Conservation (phyloP, 768 basidiomycete species). For the Nidula microcarpa region DNA sequence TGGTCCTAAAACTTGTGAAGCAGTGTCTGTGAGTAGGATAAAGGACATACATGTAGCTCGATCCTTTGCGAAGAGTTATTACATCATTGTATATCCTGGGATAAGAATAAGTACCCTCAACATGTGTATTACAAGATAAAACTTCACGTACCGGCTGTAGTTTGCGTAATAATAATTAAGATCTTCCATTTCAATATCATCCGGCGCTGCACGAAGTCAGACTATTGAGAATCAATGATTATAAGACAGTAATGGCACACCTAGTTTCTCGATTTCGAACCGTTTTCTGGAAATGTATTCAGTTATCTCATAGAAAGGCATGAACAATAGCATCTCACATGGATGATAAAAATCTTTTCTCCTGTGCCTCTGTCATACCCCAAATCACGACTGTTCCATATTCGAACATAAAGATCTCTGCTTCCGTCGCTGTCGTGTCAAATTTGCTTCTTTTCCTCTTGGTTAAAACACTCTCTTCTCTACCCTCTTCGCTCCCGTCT, state of each 20-base stretch:
- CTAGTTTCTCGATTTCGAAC: slow-evolving; percentile 88
- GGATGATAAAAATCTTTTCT: slow-evolving; percentile 85
- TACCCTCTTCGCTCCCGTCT: slow-evolving; percentile 24
- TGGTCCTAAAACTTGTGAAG: slow-evolving; percentile 61
- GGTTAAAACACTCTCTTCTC: slow-evolving; percentile 23
- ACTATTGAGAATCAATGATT: no score
- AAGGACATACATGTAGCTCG: slow-evolving; percentile 82
- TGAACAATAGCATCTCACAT: slow-evolving; percentile 53
- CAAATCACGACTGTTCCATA: slow-evolving; percentile 96
- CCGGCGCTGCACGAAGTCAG: slow-evolving; percentile 48
- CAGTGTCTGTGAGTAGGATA: background rate
- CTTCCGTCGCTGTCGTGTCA: slow-evolving; percentile 60
- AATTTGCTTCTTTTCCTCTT: slow-evolving; percentile 65
- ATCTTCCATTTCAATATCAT: slow-evolving; percentile 94
- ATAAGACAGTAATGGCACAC: slow-evolving; percentile 31
- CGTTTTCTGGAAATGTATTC: slow-evolving; percentile 59
- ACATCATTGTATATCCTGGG: slow-evolving; percentile 94
- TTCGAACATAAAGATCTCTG: slow-evolving; percentile 90
- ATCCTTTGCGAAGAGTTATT: slow-evolving; percentile 90
- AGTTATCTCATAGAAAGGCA: slow-evolving; percentile 4
- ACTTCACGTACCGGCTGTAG: slow-evolving; percentile 73
- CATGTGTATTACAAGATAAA: slow-evolving; percentile 1
- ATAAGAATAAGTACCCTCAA: slow-evolving; percentile 2
- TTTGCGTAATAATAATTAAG: slow-evolving; percentile 96
- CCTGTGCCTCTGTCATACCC: slow-evolving; percentile 95